phyloP scores from a whole-genome alignment of 495 filamentous ascomycete species.

The Penicillium canariense region DNA sequence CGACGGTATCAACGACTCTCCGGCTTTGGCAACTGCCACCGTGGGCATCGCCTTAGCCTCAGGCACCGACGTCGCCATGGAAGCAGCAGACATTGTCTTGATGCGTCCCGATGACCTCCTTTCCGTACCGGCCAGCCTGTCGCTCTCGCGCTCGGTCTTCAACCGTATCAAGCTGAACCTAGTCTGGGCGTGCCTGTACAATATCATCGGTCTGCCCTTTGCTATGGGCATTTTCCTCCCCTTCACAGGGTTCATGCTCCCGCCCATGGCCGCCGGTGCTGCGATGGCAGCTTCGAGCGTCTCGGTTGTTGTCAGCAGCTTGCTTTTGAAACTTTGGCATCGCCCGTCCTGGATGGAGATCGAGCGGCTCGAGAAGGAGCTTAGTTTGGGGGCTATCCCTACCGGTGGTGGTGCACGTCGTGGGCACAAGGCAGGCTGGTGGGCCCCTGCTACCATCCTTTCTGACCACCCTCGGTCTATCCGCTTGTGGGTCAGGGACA shows the following conservation, averaged over 20 bases:
- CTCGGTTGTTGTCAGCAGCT: slow-evolving; percentile 79
- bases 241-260: slow-evolving; percentile 80
- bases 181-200: slow-evolving; percentile 89
- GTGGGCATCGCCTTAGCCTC: slow-evolving; percentile 90
- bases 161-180: slow-evolving; percentile 91
- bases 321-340: slow-evolving; percentile 84
- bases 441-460: slow-evolving; percentile 26
- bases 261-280: slow-evolving; percentile 90
- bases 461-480: slow-evolving; percentile 22
- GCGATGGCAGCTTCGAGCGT: slow-evolving; percentile 93
- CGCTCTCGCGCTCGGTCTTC: slow-evolving; percentile 84
- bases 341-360: slow-evolving; percentile 88
- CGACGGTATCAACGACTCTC: slow-evolving; percentile 98
- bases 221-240: slow-evolving; percentile 94
- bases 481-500: slow-evolving; percentile 18
- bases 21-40: slow-evolving; percentile 86
- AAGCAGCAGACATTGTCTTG: slow-evolving; percentile 92
- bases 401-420: slow-evolving; percentile 2
- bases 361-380: slow-evolving; percentile 57
- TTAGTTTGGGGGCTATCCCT: slow-evolving; percentile 18
- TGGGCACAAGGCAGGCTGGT: slow-evolving; percentile 31
- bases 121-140: slow-evolving; percentile 80
- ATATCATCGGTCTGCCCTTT: slow-evolving; percentile 87
- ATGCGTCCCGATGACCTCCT: slow-evolving; percentile 92
- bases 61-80: slow-evolving; percentile 96